Base-by-base conservation (phyloP, 257 asterid species). In the Leptodermis oblonga region DNA sequence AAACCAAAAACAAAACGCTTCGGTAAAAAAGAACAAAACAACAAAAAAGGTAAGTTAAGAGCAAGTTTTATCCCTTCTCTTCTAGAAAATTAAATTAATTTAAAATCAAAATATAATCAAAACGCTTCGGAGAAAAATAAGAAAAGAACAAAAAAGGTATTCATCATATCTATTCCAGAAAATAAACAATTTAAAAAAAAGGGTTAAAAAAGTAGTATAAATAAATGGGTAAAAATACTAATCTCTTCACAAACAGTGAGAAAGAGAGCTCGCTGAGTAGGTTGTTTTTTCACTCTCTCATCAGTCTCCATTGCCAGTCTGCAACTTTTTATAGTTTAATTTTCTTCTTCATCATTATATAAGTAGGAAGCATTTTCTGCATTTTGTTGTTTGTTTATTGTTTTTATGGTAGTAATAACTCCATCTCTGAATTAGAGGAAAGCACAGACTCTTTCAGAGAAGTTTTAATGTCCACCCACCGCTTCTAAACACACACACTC, bases 401-500 rank as follows among this genome's bases (percentile, higher is more conserved):
- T 41, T 18, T 61, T 30, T 30, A 22, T 31, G 51, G 62, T 8
- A 36, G 39, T 52, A 51, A 56, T 68, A 14, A 68, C 62, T 67
- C 52, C 39, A 58, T 70, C 90, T 83, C 95, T 87, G 90, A 87
- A 82, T 81, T 74, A 84, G 90, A 84, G 83, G 85, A 82, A 58
- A 76, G 72, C 59, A 65, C 56, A 59, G 78, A 67, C 71, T 74
- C 45, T 49, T 25, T 37, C 82, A 73, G 72, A 72, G 68, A 82
- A 72, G 78, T 80, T 84, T 77, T 80, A 80, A 80, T 85, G 87
- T 82, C 82, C 86, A 86, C 78, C 85, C 77, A 84, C 82, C 77
- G 46, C 77, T 77, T 72, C 79, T 85, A 71, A 63, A 61, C 78
- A 37, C 22, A n/a, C 48, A 41, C 52, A 42, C 62, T 68, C 65